Evolutionary conservation across 1,284 basidiomycete genomes (phyloP), one percentile per base, ranked within the genome.

Genomic region (Naganishia sp.): DNA sequence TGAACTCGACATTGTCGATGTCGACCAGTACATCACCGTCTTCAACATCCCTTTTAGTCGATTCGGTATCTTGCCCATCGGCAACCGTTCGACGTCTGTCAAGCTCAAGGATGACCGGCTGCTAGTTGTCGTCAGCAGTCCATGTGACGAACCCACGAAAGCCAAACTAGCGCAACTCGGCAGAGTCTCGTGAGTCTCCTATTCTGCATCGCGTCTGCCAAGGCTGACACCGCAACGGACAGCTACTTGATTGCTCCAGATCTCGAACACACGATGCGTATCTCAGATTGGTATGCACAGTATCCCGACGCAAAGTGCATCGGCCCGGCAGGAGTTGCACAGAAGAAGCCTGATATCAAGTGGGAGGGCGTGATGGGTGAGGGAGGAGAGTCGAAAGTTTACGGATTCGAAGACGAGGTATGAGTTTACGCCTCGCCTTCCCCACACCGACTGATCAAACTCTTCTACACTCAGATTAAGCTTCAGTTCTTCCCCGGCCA

Each of bases 51-150:
- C 80, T 2, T 81, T 81, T 59, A 68, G 75, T 71, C 49, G 69
- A 5, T 53, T 60, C 55, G 86, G 87, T 11, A 43, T 89, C 11
- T 71, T 91, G 43, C 90, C 88, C 3, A 80, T 92, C 28, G 92
- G 92, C 1, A 90, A 90, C 25, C 82, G 92, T 52, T 89, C 89
- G 1, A 95, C 90, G 0, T 93, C 92, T 1, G 83, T 96, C 74
- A 87, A 84, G 78, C 81, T 96, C 65, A 80, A 79, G 54, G 83
- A 84, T 61, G 87, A 87, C n/a, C 87, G 85, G 5, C 86, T 96
- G 31, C 94, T 92, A 87, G 82, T 96, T 1, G 83, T 95, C 42
- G 92, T 91, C 1, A 94, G 90, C 2, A 91, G 91, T 6, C 89
- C 90, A 0, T 80, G 92, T 63, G 86, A 87, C 55, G 80, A 84